These are phyloP conservation scores for Ogataea ganodermae DNA, from an alignment of 805 yeast genomes.

Conservation along the genomic window DNA sequence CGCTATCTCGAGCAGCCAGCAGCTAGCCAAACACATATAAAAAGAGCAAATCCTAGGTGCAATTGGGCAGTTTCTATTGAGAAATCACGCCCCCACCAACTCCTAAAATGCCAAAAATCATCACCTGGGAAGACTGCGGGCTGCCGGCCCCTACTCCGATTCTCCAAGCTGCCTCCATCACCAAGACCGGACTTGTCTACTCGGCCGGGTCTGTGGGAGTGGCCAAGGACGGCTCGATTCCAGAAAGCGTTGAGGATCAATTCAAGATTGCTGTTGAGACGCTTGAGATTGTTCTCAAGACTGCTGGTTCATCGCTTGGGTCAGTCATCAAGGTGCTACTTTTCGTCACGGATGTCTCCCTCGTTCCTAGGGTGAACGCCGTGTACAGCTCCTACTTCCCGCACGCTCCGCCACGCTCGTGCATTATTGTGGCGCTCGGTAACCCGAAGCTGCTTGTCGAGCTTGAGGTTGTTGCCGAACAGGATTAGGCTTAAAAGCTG, in stretches of 20 bases:
- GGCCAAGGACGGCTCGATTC: conserved; percentile 38
- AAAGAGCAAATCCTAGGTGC: no score
- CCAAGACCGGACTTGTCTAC: conserved; percentile 30
- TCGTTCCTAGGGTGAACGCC: conserved; percentile 45
- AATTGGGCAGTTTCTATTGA: no score
- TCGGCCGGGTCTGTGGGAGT: conserved; percentile 33
- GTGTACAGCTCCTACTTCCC: conserved; percentile 50
- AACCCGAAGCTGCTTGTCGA: conserved; percentile 49
- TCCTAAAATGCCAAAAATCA: conserved; percentile 21
- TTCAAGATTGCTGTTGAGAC: conserved; percentile 46
- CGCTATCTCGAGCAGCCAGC: background rate
- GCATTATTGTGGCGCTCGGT: conserved; percentile 50
- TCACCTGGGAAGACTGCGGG: conserved; percentile 30
- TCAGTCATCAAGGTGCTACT: conserved; percentile 50
- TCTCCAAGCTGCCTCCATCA: conserved; percentile 26
- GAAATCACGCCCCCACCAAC: background rate
- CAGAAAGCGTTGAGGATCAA: conserved; percentile 47
- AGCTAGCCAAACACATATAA: no score
- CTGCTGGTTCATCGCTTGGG: conserved; percentile 46
- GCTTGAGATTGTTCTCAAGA: conserved; percentile 41
- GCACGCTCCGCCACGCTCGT: conserved; percentile 52
- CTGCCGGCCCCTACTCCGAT: conserved; percentile 23
- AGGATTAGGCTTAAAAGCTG: conserved; percentile 16
- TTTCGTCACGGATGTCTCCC: conserved; percentile 45
- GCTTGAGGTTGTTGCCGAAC: conserved; percentile 44